phyloP scores from a whole-genome alignment of 805 yeast genomes.

The Ogataea degrootiae region DNA sequence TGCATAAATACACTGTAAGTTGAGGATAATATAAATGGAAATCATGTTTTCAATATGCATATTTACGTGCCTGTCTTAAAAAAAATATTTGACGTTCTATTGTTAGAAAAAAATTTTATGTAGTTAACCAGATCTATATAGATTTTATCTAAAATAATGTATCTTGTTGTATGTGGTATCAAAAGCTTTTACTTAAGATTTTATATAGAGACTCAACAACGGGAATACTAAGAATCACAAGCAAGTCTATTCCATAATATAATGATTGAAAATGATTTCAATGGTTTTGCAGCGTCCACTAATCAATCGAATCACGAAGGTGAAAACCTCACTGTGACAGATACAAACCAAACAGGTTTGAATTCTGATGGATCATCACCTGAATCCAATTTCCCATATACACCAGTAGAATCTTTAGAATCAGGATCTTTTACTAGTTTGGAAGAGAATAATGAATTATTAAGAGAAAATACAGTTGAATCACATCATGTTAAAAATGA shows the following conservation, averaged over 20 bases:
- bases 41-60: too few relatives aligned
- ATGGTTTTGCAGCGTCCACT: not conserved
- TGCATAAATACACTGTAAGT: too few relatives aligned
- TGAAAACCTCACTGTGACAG: not conserved
- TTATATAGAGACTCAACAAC: too few relatives aligned
- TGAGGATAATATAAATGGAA: too few relatives aligned
- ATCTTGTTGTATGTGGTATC: too few relatives aligned
- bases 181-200: too few relatives aligned
- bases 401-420: slow-evolving; percentile 19
- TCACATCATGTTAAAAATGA: too few relatives aligned
- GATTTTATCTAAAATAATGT: too few relatives aligned
- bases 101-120: too few relatives aligned
- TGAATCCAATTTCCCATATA: slow-evolving; percentile 16
- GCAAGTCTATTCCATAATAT: not conserved
- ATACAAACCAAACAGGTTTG: not conserved
- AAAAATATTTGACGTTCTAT: too few relatives aligned
- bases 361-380: slow-evolving; percentile 11
- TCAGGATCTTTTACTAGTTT: slow-evolving; percentile 15
- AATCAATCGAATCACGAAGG: not conserved
- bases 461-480: not conserved
- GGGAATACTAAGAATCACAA: not conserved
- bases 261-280: not conserved
- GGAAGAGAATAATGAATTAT: not conserved
- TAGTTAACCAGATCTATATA: too few relatives aligned
- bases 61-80: too few relatives aligned